Evolutionary conservation across 2,329 filamentous ascomycete species (phyloP), one percentile per base, ranked within the genome.

Genomic region (Fusarium illudens): DNA sequence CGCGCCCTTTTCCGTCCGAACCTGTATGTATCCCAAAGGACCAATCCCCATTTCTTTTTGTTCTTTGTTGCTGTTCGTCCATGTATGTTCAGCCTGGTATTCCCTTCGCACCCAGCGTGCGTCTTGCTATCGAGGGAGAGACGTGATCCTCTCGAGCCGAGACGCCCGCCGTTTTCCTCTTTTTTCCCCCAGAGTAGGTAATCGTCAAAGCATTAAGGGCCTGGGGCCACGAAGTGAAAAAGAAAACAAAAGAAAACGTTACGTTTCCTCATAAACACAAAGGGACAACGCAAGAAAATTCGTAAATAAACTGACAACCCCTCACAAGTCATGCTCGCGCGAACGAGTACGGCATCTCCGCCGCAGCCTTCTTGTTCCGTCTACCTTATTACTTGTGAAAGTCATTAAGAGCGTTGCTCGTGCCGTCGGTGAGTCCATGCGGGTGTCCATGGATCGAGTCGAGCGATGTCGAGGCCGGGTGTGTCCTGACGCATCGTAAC

Each of bases 221-320:
- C 60, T 33, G 51, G 37, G 59, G 70, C 62, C 62, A 60, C 62
- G 50, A 67, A 59, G 50, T 59, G 55, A 61, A 67, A 33, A 62
- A n/a, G 46, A 60, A 51, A 65, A 64, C 57, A 65, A 73, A 71
- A 60, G 56, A 68, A 70, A 69, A 62, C 56, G 59, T 67, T 51
- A 71, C 69, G 62, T 73, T 68, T 73, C 69, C 71, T 72, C 67
- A 54, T 73, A 63, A 69, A 62, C 55, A 72, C 71, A 74, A 71
- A 73, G 63, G 64, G 58, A 73, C 39, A 67, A 73, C 64, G 62
- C 64, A 73, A 71, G 58, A 70, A 74, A 73, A 73, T 60, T 70
- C 67, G 67, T 70, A 53, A 65, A 64, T 56, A 60, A 70, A 62
- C 34, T 36, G 64, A 60, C 52, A 58, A 58, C 49, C 64, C 53